Evolutionary conservation across 495 filamentous ascomycete species (phyloP), one percentile per base, ranked within the genome.

Genomic region (Penicillium dipodomyicola): DNA sequence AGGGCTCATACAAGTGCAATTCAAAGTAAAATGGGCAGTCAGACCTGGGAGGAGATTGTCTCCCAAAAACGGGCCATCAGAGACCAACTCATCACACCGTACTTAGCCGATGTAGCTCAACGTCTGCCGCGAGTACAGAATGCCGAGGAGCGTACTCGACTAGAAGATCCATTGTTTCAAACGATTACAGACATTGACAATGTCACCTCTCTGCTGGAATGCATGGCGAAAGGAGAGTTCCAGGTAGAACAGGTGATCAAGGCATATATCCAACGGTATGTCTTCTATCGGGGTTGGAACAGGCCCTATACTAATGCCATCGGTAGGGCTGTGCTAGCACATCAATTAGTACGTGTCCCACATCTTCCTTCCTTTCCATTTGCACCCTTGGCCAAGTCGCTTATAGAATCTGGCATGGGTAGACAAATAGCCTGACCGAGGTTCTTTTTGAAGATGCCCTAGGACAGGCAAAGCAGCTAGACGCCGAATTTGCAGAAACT

Each of bases 341-440:
- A 86, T 58, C 82, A 84, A 64, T 48, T 85, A 27, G 78, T 81
- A 56, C 50, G 72, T 61, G 0, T 5, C 14, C 11, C 23, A 1
- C 25, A 23, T 32, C 19, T 22, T 39, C 14, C 1, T 25, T 20
- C 14, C 39, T 25, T 20, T 22, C 39, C 19, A 27, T n/a, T n/a
- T n/a, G n/a, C n/a, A n/a, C n/a, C 19, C 27, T 14, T 11, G 37
- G 0, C 14, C 11, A 17, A 44, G 12, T 30, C 5, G 20, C 37
- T 59, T 5, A 46, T 3, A 10, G 5, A 11, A 40, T 19, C 46
- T 25, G 11, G 0, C 12, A 8, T 22, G 10, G 2, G 30, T 25
- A 82, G 64, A 81, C 74, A 47, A 85, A 87, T 57, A 86, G 84
- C 54, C 69, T 88, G 7, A 85, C 81, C 3, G 87, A 91, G 59